Base-by-base conservation (phyloP, 495 filamentous ascomycete genomes). In the Aspergillus affinis region DNA sequence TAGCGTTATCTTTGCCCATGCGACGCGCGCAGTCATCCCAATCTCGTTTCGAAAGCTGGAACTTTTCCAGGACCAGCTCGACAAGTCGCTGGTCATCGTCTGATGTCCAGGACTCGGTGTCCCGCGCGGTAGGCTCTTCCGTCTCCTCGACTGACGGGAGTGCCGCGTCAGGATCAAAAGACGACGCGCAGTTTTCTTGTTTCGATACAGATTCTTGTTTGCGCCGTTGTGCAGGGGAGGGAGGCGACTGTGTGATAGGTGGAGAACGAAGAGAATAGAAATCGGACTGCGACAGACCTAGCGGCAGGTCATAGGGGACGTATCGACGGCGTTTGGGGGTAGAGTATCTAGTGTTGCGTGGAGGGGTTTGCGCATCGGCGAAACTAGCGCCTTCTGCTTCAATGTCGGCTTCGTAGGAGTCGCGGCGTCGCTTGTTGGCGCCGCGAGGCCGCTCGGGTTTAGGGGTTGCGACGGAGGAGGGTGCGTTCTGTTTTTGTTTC, bases 21-120 rank as follows among this genome's bases (percentile, higher is more conserved):
- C 77, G 83, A 48, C 82, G 77, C 56, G 89, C 89, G 74, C 89
- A 92, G 58, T 92, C 89, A 50, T 90, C 86, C 90, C 88, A 92
- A 58, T 92, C 88, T 55, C 78, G 82, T 70, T 86, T 86, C 47
- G 83, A 84, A 23, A 92, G 83, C 61, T 84, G 84, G 52, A 92
- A 81, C 67, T 91, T 92, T 66, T 88, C 85, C 3, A 92, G 77
- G 32, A 92, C 88, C 27, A 91, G 75, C 66, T 90, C 84, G 23
- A 92, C 83, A 6, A 93, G 77, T 21, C 85, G 81, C 54, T 86
- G 77, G 70, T 92, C 89, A 62, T 92, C 87, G 51, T 87, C 84
- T 6, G 80, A 75, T 45, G 84, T 82, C 89, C 88, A 91, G 15
- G 67, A 64, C 23, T 79, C 78, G 12, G 12, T 41, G 54, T 84